Evolutionary conservation across 768 basidiomycete genomes (phyloP).

Genomic region (Glaciozyma antarctica): DNA sequence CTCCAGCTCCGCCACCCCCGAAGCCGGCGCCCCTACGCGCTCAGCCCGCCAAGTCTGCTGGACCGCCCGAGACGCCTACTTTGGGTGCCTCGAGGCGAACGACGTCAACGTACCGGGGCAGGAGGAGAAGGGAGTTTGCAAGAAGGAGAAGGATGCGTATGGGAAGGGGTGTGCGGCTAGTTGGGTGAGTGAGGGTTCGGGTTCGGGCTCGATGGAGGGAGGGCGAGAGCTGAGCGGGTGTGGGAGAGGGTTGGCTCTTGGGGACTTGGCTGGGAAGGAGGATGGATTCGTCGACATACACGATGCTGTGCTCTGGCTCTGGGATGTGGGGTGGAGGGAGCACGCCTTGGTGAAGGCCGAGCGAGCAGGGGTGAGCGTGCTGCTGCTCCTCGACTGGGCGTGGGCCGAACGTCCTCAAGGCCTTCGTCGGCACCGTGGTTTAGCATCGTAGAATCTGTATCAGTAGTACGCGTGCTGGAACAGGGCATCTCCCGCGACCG

Average conservation of each 20-base stretch:
- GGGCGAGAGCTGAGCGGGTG: not conserved
- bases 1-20: slow-evolving; percentile 6
- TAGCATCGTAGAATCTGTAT: no score
- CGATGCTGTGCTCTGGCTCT: not conserved
- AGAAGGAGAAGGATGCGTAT: slow-evolving; percentile 52
- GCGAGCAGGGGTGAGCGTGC: not conserved
- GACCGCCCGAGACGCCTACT: slow-evolving; percentile 74
- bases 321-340: not conserved
- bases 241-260: not conserved
- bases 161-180: slow-evolving; percentile 71
- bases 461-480: not conserved
- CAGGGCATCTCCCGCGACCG: not conserved
- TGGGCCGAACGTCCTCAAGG: not conserved
- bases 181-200: slow-evolving; percentile 52
- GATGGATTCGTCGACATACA: not conserved
- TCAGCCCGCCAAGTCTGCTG: slow-evolving; percentile 62
- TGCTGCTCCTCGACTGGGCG: no score
- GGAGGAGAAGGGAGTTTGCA: slow-evolving; percentile 52
- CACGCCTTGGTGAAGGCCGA: not conserved
- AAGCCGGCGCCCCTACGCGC: slow-evolving; percentile 14
- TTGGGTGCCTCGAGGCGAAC: slow-evolving; percentile 64
- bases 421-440: no score
- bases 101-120: slow-evolving; percentile 66
- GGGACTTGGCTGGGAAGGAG: not conserved
- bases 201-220: not conserved